These are phyloP conservation scores for Russula abietina DNA, from an alignment of 768 basidiomycete genomes.

Conservation along the genomic window DNA sequence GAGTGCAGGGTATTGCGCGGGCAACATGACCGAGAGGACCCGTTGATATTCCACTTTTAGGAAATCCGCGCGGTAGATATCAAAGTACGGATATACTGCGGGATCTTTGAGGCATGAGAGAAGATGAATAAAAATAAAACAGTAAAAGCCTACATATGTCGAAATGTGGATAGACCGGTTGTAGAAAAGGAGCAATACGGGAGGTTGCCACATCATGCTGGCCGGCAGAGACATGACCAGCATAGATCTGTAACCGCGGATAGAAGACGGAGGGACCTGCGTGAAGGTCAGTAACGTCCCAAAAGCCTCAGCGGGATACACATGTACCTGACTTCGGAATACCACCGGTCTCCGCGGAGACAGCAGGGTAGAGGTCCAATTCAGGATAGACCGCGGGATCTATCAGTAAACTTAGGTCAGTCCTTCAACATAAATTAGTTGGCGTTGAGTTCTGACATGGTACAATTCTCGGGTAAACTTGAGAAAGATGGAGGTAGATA, in stretches of 20 bases:
- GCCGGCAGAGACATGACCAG: conserved; percentile 9
- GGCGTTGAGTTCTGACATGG: conserved; percentile 8
- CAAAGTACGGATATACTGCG: conserved; percentile 28
- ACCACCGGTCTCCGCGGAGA: neutral
- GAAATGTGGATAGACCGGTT: conserved; percentile 4
- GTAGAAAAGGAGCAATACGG: conserved; percentile 9
- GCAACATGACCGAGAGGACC: neutral
- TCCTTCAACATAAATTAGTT: neutral
- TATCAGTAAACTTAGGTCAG: conserved; percentile 5
- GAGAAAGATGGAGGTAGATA: neutral
- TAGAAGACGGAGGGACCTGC: conserved; percentile 19
- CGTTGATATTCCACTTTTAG: neutral
- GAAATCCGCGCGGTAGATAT: conserved; percentile 25
- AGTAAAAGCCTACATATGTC: conserved; percentile 13
- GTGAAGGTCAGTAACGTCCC: neutral
- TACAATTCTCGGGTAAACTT: conserved; percentile 7
- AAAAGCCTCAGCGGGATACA: neutral
- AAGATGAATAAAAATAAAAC: neutral
- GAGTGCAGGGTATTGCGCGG: conserved; percentile 27
- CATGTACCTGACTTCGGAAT: neutral
- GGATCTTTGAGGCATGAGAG: conserved; percentile 4
- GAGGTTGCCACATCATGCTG: conserved; percentile 18
- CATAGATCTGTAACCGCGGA: conserved; percentile 23
- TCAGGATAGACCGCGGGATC: conserved; percentile 17
- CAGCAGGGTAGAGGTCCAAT: too few species aligned